Evolutionary conservation across 1,139 yeast genomes (phyloP), one percentile per base, ranked within the genome.

Genomic region (Debaryomycetaceae sp.): DNA sequence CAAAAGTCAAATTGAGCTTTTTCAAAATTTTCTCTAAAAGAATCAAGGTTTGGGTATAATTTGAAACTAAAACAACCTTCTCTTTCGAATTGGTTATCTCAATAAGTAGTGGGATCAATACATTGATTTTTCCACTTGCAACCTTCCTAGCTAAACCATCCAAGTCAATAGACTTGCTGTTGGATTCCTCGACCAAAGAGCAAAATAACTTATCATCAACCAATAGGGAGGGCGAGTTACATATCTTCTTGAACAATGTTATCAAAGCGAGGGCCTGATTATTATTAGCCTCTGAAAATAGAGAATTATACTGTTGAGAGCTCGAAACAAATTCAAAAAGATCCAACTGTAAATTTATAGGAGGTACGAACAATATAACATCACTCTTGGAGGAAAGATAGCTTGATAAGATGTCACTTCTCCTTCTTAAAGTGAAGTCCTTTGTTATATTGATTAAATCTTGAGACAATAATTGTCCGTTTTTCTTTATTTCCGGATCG

Each of bases 41-140:
- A 59, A 93, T 96, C 41, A 93, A 69, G 0, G 97, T 90, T 57
- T 88, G 86, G 0, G 98, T 93, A 49, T 83, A 93, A 49, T 93
- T 91, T 0, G 98, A 91, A 2, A 91, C 87, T 31, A 93, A 66
- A 0, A 93, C 97, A 4, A 87, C 80, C 59, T 91, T 93, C 57
- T 93, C 96, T 11, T 76, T 68, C 9, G 57, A 54, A 5, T 53
- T 51, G 24, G 66, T 59, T 14, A 54, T 53, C 47, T 78, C 79
- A 5, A 72, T 62, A 3, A 86, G 53, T n/a, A 86, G 56, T 5
- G 80, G 77, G 39, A 83, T 72, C 6, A 85, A 59, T 0, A 80
- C 66, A 41, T 70, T 70, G 13, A 85, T 65, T 54, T 86, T 86
- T 2, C 91, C 88, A 49, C 81, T 70, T 20, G 70, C 57, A 24